A percentile compares a stretch with the other conserved stretches of the same genome.
These are phyloP conservation scores for Neohortaea acidophila DNA, from an alignment of 495 filamentous ascomycete genomes.

Conservation along the genomic window DNA sequence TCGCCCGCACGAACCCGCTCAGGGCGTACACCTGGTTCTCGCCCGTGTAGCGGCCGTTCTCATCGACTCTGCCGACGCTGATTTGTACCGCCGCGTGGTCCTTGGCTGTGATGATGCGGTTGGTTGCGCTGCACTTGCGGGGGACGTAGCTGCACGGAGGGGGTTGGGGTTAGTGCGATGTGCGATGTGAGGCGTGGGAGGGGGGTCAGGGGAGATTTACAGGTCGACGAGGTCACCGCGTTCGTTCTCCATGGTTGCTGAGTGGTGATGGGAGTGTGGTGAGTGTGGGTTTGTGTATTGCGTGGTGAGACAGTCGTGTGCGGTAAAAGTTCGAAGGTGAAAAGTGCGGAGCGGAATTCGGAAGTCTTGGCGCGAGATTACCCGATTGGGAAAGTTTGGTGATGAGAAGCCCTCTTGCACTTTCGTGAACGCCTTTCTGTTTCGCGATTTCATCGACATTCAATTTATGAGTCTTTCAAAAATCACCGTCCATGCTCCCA, in stretches of 20 bases:
- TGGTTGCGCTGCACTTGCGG: slow-evolving; percentile 50
- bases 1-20: slow-evolving; percentile 92
- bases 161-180: slow-evolving; percentile 12
- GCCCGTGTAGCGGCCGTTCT: slow-evolving; percentile 82
- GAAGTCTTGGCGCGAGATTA: slow-evolving; percentile 10
- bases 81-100: slow-evolving; percentile 38
- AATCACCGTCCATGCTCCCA: background rate
- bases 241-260: slow-evolving; percentile 70
- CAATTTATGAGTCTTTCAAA: background rate
- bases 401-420: too few relatives aligned
- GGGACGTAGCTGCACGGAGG: slow-evolving; percentile 68
- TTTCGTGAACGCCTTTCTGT: too few relatives aligned
- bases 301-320: background rate
- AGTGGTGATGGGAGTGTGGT: slow-evolving; percentile 1
- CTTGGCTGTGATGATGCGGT: slow-evolving; percentile 94
- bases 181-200: slow-evolving; percentile 13
- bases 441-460: too few relatives aligned
- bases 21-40: slow-evolving; percentile 96
- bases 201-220: slow-evolving; percentile 38
- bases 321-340: background rate
- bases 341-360: slow-evolving; percentile 1
- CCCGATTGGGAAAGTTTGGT: too few relatives aligned
- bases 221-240: slow-evolving; percentile 98
- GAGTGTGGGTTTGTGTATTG: too few relatives aligned
- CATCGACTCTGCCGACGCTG: slow-evolving; percentile 33